These are phyloP conservation scores for Pyrenophora teres DNA, from an alignment of 2,329 filamentous ascomycete species.

Conservation along the genomic window DNA sequence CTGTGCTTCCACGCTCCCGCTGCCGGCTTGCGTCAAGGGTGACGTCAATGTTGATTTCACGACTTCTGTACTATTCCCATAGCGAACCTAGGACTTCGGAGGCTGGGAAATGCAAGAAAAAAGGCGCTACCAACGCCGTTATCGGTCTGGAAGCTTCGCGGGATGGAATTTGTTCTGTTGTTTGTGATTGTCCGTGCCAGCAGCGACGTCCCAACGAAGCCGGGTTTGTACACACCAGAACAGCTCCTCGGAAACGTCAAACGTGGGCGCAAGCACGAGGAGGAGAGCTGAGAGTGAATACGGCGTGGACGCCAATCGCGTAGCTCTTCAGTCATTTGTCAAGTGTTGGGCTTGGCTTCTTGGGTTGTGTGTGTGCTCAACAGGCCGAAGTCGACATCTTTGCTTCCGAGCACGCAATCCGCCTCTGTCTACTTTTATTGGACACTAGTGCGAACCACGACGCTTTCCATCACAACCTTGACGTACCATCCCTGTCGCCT, in stretches of 20 bases:
- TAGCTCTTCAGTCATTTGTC: too few relatives aligned
- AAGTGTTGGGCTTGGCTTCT: neutral
- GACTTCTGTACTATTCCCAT: neutral
- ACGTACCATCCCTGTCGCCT: conserved; percentile 32
- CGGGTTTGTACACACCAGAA: too few relatives aligned
- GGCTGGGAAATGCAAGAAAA: neutral
- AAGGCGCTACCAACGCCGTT: neutral
- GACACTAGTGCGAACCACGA: conserved; percentile 16
- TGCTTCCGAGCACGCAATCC: conserved; percentile 43
- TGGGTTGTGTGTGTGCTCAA: neutral
- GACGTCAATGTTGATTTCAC: conserved; percentile 6
- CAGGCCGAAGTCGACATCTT: conserved; percentile 35
- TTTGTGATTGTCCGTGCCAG: too few relatives aligned
- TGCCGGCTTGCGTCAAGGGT: conserved; percentile 4
- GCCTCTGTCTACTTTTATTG: conserved; percentile 25
- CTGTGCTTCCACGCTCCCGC: conserved; percentile 3
- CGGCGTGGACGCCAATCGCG: too few relatives aligned
- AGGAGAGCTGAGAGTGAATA: too few relatives aligned
- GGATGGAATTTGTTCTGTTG: too few relatives aligned
- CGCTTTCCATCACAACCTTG: conserved; percentile 25
- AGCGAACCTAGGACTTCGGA: neutral
- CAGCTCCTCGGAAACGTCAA: neutral
- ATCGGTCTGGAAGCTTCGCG: neutral
- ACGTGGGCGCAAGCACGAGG: neutral
- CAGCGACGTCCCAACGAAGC: too few relatives aligned